Evolutionary conservation across 805 yeast species (phyloP), one percentile per base, ranked within the genome.

Genomic region (Saturnispora zaruensis): DNA sequence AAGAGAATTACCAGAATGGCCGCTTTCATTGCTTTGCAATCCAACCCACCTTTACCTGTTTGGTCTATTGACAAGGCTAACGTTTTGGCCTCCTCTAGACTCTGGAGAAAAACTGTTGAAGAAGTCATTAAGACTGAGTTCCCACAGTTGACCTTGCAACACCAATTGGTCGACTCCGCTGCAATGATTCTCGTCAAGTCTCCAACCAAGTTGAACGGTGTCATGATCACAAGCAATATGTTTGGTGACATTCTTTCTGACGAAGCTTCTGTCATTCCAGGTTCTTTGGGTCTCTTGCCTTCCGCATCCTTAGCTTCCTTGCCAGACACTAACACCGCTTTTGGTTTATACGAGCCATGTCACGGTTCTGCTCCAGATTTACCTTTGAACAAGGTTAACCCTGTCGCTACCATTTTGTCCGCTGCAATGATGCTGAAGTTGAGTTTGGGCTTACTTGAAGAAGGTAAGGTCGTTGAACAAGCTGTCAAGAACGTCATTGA

Each of bases 291-390:
- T 53, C 78, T 93, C 58, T 77, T 93, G 57, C 99, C 99, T 46
- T 87, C 96, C 50, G 95, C 99, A 3, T 91, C 98, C 20, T 78
- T 93, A 63, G 93, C 97, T 3, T 88, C 97, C n/a, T 76, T 93
- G 64, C 99, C 99, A 48, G 96, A 91, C 69, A 80, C 91, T 37
- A 90, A 90, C 75, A 73, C 77, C 46, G 98, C 98, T 0, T 90
- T 93, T 65, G 99, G 99, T 52, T 75, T 93, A 56, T 93, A 93
- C 67, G 99, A 93, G 73, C 98, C 99, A 57, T 91, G 97, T 65
- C 99, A 91, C 67, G 99, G 99, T 44, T 84, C 96, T 44, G 99
- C 99, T 33, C 99, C 99, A 47, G 99, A 91, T 68, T 79, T 91
- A 64, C 82, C 83, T 47, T 73, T 71, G 53, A 87, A 88, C 66